phyloP scores from a whole-genome alignment of 1,139 yeast species.

The Yamadazyma membranifaciens region DNA sequence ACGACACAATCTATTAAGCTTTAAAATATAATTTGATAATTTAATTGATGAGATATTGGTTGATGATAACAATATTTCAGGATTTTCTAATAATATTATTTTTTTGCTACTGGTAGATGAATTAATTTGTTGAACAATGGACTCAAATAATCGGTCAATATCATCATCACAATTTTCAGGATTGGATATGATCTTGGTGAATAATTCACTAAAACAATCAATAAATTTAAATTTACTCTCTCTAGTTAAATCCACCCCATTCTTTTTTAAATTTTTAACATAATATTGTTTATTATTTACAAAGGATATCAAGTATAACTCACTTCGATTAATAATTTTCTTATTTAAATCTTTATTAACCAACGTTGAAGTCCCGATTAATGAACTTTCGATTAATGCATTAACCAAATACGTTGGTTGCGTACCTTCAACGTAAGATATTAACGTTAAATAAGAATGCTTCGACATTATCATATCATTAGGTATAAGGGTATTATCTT shows the following conservation, averaged over 20 bases:
- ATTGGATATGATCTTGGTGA: constrained; percentile 26
- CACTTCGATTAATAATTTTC: constrained; percentile 20
- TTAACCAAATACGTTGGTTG: constrained; percentile 66
- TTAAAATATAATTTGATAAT: constrained; percentile 33
- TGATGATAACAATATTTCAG: constrained; percentile 50
- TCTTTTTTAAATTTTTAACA: constrained; percentile 39
- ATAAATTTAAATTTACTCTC: constrained; percentile 36
- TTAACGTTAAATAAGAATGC: constrained; percentile 33
- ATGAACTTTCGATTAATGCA: constrained; percentile 44
- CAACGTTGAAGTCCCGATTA: constrained; percentile 40
- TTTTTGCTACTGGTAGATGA: constrained; percentile 16
- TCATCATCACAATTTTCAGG: constrained; percentile 20
- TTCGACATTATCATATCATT: constrained; percentile 21
- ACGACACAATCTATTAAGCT: constrained; percentile 33
- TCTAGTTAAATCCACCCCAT: constrained; percentile 37
- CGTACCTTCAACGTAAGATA: constrained; percentile 62
- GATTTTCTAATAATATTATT: constrained; percentile 43
- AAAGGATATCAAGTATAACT: constrained; percentile 45
- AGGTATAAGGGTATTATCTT: constrained; percentile 50
- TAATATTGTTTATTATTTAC: constrained; percentile 36
- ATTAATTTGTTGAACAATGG: constrained; percentile 14
- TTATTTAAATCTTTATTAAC: constrained; percentile 33
- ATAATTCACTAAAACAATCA: constrained; percentile 45
- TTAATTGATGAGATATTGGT: constrained; percentile 33
- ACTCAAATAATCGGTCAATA: constrained; percentile 23